phyloP scores from a whole-genome alignment of 2,329 filamentous ascomycete genomes.

The Calycina herbarum region DNA sequence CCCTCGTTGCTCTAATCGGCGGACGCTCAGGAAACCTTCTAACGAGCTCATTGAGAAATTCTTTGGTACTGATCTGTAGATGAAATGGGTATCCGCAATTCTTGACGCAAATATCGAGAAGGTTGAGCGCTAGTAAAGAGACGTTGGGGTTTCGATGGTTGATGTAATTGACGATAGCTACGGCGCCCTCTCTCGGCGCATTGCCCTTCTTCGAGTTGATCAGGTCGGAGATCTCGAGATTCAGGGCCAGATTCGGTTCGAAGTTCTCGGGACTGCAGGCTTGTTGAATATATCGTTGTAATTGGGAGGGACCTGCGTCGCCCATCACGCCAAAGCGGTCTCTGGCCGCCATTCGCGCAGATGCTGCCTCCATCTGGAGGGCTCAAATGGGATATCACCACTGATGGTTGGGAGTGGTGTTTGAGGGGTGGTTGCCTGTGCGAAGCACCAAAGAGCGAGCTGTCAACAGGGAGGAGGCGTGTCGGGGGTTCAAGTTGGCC shows the following conservation, averaged over 20 bases:
- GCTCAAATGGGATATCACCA: slow-evolving; percentile 24
- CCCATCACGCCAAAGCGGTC: slow-evolving; percentile 88
- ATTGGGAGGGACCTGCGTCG: slow-evolving; percentile 76
- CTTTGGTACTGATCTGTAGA: slow-evolving; percentile 96
- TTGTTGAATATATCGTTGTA: slow-evolving; percentile 94
- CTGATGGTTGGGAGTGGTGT: slow-evolving; percentile 9
- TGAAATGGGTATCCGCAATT: slow-evolving; percentile 99
- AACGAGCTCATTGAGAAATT: slow-evolving; percentile 97
- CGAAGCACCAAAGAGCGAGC: slow-evolving; percentile 19
- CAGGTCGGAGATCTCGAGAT: slow-evolving; percentile 93
- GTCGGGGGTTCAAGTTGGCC: slow-evolving; percentile 1
- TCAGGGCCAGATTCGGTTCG: slow-evolving; percentile 94
- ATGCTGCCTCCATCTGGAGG: slow-evolving; percentile 81
- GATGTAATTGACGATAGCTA: slow-evolving; percentile 89
- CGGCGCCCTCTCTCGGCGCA: slow-evolving; percentile 90
- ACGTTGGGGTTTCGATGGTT: slow-evolving; percentile 98
- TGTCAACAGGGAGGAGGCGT: slow-evolving; percentile 21
- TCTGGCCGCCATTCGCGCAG: slow-evolving; percentile 90
- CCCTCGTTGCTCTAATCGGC: slow-evolving; percentile 78
- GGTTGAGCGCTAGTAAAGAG: slow-evolving; percentile 80
- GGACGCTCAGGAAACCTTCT: slow-evolving; percentile 93
- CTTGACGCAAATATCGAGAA: slow-evolving; percentile 98
- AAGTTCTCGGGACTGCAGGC: slow-evolving; percentile 97
- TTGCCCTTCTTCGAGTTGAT: slow-evolving; percentile 98
- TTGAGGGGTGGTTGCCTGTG: slow-evolving; percentile 12